Conservation (phyloP, 768 basidiomycete genomes). For the Lactarius pseudohatsudake region DNA sequence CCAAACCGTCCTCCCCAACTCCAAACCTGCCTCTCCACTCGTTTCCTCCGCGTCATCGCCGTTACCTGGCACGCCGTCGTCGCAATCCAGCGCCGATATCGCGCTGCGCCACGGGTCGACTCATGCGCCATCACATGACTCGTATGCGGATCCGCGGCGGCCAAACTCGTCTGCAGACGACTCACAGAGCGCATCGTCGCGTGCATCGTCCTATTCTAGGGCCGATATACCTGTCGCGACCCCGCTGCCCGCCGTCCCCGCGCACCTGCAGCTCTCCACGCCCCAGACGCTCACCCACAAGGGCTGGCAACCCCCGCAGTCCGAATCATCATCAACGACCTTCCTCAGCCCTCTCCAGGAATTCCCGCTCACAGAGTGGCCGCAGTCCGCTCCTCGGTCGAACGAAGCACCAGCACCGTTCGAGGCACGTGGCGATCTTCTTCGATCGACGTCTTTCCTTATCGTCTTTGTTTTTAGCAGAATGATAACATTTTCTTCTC, state of each 20-base stretch:
- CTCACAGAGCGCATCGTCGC: slow-evolving; percentile 6
- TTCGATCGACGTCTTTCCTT: neutral
- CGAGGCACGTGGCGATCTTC: slow-evolving; percentile 13
- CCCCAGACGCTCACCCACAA: neutral
- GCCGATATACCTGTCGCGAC: neutral
- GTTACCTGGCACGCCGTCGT: neutral
- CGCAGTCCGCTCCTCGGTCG: neutral
- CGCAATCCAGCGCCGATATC: slow-evolving; percentile 4
- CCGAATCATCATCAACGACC: neutral
- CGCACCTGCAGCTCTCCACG: neutral
- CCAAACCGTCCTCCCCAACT: neutral
- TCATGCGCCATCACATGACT: slow-evolving; percentile 13
- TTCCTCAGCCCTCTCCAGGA: slow-evolving; percentile 12
- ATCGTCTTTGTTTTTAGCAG: neutral
- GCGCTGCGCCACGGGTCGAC: neutral
- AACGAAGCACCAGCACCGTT: neutral
- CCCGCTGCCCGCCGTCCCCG: slow-evolving; percentile 1
- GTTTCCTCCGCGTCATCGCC: slow-evolving; percentile 9
- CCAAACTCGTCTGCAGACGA: neutral
- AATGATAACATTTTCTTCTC: slow-evolving; percentile 2
- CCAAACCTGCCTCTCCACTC: neutral
- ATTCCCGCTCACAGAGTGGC: neutral
- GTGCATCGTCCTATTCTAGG: neutral
- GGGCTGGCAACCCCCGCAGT: slow-evolving; percentile 6
- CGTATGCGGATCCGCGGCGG: neutral